Conservation (phyloP, 2,329 filamentous ascomycete genomes). For the Trichoderma arundinaceum region DNA sequence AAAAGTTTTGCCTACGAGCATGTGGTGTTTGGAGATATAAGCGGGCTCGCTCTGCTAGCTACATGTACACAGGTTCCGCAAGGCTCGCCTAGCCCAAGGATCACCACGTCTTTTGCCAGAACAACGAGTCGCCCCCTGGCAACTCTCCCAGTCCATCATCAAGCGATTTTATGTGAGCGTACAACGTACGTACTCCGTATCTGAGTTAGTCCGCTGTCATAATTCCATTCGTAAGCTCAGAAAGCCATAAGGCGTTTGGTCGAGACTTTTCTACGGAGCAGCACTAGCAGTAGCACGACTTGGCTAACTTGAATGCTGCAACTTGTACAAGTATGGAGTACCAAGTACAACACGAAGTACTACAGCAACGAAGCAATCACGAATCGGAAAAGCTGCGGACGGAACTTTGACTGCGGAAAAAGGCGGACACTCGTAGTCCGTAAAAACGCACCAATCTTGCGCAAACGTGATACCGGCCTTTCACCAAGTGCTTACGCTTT, state of each 20-base stretch:
- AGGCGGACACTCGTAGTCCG: neutral
- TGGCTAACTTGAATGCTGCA: no score
- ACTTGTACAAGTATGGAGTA: no score
- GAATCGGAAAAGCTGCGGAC: neutral
- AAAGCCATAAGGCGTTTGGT: neutral
- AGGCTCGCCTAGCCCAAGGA: conserved; percentile 10
- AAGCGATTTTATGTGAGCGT: neutral
- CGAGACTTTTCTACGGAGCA: neutral
- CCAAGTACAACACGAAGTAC: no score
- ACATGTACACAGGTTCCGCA: neutral
- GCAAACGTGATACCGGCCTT: neutral
- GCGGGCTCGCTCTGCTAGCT: conserved; percentile 7
- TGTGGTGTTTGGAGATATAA: conserved; percentile 14
- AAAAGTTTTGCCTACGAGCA: conserved; percentile 1
- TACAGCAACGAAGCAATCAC: neutral
- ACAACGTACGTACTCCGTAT: neutral
- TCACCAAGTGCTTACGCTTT: conserved; percentile 24
- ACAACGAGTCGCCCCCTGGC: neutral
- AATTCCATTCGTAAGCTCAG: neutral
- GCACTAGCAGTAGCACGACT: no score
- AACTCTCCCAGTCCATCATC: neutral
- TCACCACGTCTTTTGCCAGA: neutral
- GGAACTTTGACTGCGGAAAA: neutral
- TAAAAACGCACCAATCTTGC: neutral
- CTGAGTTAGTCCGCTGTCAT: conserved; percentile 7